Conservation (phyloP, 176 grass and related monocot species). For the Pontederia paniculata region DNA sequence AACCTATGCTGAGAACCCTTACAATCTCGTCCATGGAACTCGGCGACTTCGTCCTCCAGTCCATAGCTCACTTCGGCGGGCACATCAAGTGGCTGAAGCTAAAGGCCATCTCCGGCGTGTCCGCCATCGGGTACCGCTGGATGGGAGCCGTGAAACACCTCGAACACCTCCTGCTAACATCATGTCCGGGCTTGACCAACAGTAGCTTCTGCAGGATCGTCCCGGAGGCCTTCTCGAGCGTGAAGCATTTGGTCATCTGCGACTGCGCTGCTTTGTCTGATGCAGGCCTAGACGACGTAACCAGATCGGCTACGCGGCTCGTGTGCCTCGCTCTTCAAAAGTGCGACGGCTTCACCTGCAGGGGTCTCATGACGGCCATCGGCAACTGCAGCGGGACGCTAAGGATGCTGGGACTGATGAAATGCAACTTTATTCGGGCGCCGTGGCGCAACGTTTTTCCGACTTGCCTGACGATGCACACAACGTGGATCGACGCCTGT, state of each 20-base stretch:
- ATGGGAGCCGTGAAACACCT: neutral
- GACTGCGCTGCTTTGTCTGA: conserved; percentile 1
- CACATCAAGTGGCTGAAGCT: neutral
- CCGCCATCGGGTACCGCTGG: conserved; percentile 5
- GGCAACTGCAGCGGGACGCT: conserved; percentile 10
- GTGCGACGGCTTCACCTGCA: neutral
- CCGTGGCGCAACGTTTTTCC: neutral
- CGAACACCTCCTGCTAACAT: neutral
- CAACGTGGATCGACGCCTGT: neutral
- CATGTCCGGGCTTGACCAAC: neutral
- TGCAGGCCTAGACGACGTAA: neutral
- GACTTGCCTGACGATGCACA: neutral
- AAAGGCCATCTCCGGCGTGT: neutral
- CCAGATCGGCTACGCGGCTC: neutral
- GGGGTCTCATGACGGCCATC: conserved; percentile 11
- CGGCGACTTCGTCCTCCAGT: neutral
- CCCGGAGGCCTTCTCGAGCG: neutral
- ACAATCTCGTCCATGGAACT: conserved; percentile 1
- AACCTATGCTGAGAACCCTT: neutral
- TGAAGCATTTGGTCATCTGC: neutral
- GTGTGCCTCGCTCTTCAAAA: neutral
- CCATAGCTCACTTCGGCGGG: neutral
- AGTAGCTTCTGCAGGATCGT: neutral
- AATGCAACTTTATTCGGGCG: conserved; percentile 1
- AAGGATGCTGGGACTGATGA: conserved; percentile 8